These are phyloP conservation scores for Podaxis sp. DNA, from an alignment of 768 basidiomycete species.

Conservation along the genomic window DNA sequence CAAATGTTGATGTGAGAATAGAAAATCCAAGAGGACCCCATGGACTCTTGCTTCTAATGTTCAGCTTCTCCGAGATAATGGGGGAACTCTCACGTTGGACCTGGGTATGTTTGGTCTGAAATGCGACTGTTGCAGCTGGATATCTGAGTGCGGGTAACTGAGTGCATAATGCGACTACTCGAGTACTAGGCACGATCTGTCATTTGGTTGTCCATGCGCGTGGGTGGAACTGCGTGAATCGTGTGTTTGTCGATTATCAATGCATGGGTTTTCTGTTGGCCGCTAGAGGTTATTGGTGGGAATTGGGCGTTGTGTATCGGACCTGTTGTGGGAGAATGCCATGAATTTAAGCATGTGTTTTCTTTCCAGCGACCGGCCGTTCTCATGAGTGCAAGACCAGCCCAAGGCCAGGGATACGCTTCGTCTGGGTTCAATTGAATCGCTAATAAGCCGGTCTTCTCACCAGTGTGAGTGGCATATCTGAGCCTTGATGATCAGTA, in stretches of 20 bases:
- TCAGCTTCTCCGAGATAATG: neutral
- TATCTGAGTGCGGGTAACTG: neutral
- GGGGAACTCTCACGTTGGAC: neutral
- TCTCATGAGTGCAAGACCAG: neutral
- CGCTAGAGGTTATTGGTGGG: neutral
- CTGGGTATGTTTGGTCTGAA: neutral
- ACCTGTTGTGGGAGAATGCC: too few species aligned
- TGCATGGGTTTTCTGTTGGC: neutral
- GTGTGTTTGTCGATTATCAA: neutral
- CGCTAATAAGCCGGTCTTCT: neutral
- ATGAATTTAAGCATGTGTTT: too few species aligned
- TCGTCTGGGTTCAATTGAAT: neutral
- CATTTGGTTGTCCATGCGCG: neutral
- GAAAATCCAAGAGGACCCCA: neutral
- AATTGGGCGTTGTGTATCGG: neutral
- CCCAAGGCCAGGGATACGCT: neutral
- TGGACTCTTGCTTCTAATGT: neutral
- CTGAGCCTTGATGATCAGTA: neutral
- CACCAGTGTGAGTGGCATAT: neutral
- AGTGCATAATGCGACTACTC: neutral
- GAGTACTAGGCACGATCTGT: neutral
- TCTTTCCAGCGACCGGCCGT: neutral
- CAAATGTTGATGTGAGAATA: neutral
- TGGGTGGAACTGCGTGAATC: neutral
- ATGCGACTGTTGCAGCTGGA: neutral